Conservation (phyloP, 2,329 filamentous ascomycete species). For the Arthroderma sp. region DNA sequence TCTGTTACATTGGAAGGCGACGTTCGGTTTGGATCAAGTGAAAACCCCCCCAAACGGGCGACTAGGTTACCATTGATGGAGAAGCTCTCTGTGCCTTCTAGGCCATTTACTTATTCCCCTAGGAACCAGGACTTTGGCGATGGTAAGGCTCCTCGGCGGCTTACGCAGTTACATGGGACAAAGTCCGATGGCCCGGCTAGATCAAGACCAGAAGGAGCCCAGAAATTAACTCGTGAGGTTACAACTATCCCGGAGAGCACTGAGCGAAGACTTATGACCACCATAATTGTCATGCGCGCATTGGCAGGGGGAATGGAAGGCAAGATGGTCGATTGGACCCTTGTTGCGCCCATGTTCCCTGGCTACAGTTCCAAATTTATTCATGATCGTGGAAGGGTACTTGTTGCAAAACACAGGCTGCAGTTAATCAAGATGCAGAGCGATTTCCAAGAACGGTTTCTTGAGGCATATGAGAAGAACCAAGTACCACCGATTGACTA, state of each 20-base stretch:
- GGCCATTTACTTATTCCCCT: no score
- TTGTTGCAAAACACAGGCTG: conserved; percentile 25
- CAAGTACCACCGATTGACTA: conserved; percentile 34
- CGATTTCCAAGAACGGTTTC: conserved; percentile 34
- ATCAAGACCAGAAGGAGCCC: no score
- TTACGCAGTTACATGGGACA: no score
- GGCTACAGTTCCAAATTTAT: conserved; percentile 26
- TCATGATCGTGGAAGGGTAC: conserved; percentile 23
- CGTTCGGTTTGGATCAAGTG: conserved; percentile 19
- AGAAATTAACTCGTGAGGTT: no score
- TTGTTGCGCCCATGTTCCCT: conserved; percentile 32
- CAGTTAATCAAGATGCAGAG: conserved; percentile 32
- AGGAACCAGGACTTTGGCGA: no score
- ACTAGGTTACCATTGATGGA: no score
- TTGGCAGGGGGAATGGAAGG: conserved; percentile 33
- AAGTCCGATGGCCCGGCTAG: no score
- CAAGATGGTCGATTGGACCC: conserved; percentile 31
- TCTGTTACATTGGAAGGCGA: conserved; percentile 19
- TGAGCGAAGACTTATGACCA: conserved; percentile 25
- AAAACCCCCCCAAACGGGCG: no score
- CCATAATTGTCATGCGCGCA: conserved; percentile 32
- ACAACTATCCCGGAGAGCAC: conserved; percentile 2
- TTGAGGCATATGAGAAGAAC: conserved; percentile 31
- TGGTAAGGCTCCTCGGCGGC: no score
- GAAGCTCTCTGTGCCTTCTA: no score